phyloP scores from a whole-genome alignment of 2,329 filamentous ascomycete species.

The Neurospora crassa region DNA sequence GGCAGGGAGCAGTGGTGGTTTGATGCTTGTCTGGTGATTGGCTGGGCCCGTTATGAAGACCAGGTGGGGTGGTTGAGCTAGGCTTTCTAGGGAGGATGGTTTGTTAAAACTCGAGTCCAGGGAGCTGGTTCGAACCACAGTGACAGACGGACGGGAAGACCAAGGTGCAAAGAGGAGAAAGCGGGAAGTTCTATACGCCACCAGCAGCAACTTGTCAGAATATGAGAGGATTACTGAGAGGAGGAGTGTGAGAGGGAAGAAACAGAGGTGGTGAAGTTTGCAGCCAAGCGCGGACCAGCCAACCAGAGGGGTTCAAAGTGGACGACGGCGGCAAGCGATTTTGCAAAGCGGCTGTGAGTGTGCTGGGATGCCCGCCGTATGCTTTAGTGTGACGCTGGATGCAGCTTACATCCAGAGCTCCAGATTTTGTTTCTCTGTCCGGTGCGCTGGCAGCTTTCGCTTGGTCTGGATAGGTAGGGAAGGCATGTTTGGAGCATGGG shows the following conservation, averaged over 20 bases:
- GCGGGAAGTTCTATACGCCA: neutral
- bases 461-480: neutral
- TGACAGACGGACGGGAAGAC: neutral
- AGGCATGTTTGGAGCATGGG: neutral
- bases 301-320: slow-evolving; percentile 14
- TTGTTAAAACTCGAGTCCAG: neutral
- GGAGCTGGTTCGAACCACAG: neutral
- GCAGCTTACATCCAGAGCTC: slow-evolving; percentile 12
- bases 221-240: slow-evolving; percentile 1
- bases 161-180: neutral
- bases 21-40: neutral
- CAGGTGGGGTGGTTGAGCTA: neutral
- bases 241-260: slow-evolving; percentile 5
- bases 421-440: neutral
- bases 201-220: neutral
- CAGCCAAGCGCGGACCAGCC: slow-evolving; percentile 8
- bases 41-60: neutral
- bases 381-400: slow-evolving; percentile 21
- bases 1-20: neutral
- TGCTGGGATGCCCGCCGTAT: slow-evolving; percentile 20
- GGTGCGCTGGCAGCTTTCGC: neutral
- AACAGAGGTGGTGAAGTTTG: neutral
- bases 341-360: slow-evolving; percentile 22
- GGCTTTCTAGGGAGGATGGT: neutral
- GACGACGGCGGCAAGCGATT: slow-evolving; percentile 19